A percentile compares a stretch with the other conserved stretches of the same genome.
Evolutionary conservation across 192 early-diverging fungal species (phyloP).

Genomic region (Rhizophlyctis rosea): DNA sequence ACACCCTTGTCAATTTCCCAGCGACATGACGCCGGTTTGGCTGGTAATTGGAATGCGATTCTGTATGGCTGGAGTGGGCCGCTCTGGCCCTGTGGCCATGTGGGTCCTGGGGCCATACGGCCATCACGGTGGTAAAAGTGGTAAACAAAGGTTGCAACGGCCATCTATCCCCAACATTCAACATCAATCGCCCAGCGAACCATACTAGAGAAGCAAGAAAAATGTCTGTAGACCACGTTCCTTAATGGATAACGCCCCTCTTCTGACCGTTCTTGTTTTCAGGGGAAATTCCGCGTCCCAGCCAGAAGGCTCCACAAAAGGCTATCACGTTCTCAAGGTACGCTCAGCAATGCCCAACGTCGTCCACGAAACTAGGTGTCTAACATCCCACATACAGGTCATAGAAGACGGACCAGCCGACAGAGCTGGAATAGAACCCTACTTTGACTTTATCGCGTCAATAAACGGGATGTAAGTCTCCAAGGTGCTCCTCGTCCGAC

Average conservation of each 20-base stretch:
- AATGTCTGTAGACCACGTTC: no score
- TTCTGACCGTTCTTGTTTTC: background rate
- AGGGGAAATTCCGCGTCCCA: background rate
- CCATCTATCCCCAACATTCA: no score
- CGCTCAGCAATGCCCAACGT: background rate
- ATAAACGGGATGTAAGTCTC: constrained; percentile 52
- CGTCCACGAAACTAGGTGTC: constrained; percentile 11
- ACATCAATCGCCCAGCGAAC: no score
- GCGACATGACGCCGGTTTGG: no score
- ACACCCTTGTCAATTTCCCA: no score
- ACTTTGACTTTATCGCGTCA: constrained; percentile 71
- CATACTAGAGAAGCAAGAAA: no score
- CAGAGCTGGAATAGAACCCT: constrained; percentile 62
- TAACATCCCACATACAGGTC: constrained; percentile 40
- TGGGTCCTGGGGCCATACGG: no score
- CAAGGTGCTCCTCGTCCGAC: background rate
- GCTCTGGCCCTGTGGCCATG: no score
- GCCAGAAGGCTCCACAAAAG: constrained; percentile 25
- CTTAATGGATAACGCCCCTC: background rate
- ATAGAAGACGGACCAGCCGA: constrained; percentile 65
- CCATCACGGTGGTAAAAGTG: no score
- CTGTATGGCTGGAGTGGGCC: no score
- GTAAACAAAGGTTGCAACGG: no score
- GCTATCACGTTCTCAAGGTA: constrained; percentile 70
- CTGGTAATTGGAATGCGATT: no score